Conservation (phyloP, 2,329 filamentous ascomycete species). For the Claviceps lovelessii region DNA sequence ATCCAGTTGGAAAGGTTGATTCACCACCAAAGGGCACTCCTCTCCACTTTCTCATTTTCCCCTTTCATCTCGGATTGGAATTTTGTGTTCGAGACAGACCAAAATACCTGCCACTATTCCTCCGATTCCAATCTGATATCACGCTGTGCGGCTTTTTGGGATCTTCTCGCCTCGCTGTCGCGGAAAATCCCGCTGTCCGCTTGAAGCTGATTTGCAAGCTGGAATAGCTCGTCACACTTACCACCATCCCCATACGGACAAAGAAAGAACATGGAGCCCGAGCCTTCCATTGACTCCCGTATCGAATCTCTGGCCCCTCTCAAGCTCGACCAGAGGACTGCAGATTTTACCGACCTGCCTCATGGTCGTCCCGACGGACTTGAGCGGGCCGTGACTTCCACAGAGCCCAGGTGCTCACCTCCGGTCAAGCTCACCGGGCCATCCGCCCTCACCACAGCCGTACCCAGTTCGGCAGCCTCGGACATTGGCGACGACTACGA, state of each 20-base stretch:
- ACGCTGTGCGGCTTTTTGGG: not conserved
- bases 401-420: not conserved
- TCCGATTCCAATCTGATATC: not conserved
- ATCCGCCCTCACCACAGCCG: constrained; percentile 12
- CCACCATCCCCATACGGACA: not conserved
- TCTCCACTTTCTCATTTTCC: no score
- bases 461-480: constrained; percentile 16
- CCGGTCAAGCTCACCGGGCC: constrained; percentile 1
- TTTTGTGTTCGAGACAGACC: not conserved
- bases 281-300: not conserved
- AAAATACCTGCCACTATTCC: not conserved
- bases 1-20: no score
- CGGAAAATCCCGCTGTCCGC: no score
- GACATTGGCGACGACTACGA: constrained; percentile 24
- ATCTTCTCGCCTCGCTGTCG: not conserved
- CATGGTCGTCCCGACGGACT: constrained; percentile 6
- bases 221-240: not conserved
- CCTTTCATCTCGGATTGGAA: not conserved
- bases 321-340: not conserved
- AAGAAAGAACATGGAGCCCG: not conserved
- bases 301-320: not conserved
- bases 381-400: constrained; percentile 4
- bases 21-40: no score
- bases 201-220: no score
- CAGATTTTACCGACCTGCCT: not conserved